Evolutionary conservation across 148 eudicot species (phyloP).

Genomic region (Pouteria glomerata): DNA sequence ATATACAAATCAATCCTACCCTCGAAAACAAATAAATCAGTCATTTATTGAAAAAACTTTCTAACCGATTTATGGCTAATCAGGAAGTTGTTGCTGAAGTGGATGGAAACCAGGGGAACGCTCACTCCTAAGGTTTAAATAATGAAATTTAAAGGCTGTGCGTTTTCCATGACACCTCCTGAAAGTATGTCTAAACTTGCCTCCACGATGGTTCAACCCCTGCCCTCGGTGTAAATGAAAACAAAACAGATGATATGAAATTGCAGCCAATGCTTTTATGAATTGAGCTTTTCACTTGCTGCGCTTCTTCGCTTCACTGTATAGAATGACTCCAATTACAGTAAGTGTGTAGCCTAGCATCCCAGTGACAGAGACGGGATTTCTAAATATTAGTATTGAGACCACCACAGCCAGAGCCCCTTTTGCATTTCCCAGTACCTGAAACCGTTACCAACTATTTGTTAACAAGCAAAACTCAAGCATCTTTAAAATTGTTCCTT

Average conservation of each 20-base stretch:
- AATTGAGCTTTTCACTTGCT: slow-evolving; percentile 42
- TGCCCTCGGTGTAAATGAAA: slow-evolving; percentile 8
- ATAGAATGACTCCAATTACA: slow-evolving; percentile 74
- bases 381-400: slow-evolving; percentile 75
- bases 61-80: slow-evolving; percentile 18
- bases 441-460: slow-evolving; percentile 15
- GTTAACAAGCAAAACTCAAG: background rate
- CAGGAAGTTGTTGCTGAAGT: slow-evolving; percentile 18
- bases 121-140: background rate
- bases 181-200: slow-evolving; percentile 7
- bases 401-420: slow-evolving; percentile 93
- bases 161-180: slow-evolving; percentile 2
- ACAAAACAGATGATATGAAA: slow-evolving; percentile 10
- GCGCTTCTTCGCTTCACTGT: slow-evolving; percentile 85
- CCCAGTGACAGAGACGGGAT: slow-evolving; percentile 88
- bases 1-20: too few relatives aligned
- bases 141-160: slow-evolving; percentile 15
- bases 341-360: slow-evolving; percentile 86
- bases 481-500: background rate
- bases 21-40: too few relatives aligned
- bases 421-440: slow-evolving; percentile 95
- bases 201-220: slow-evolving; percentile 19
- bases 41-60: slow-evolving; percentile 11
- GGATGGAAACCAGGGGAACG: slow-evolving; percentile 7
- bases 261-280: slow-evolving; percentile 4